Evolutionary conservation across 371 early-diverging fungal species (phyloP).

Genomic region (Parasitella parasitica): DNA sequence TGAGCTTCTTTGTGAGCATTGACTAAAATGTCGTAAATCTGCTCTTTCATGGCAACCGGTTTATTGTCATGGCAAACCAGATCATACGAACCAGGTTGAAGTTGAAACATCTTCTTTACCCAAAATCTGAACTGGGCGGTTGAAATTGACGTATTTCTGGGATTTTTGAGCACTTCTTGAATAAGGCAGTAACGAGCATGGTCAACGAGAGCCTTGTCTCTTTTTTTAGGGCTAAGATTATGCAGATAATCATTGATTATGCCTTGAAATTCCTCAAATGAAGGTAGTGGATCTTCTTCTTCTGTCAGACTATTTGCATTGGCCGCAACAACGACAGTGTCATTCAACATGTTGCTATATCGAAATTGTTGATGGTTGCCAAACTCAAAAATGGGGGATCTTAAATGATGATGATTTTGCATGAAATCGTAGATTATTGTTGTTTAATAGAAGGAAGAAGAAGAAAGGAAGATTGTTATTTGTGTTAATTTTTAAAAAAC

Average conservation of each 20-base stretch:
- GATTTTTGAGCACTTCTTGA: constrained; percentile 39
- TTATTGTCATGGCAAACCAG: constrained; percentile 40
- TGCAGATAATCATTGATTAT: constrained; percentile 30
- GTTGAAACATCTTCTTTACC: constrained; percentile 50
- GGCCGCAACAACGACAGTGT: background rate
- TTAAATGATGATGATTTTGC: constrained; percentile 1
- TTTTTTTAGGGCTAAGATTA: constrained; percentile 41
- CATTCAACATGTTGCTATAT: background rate
- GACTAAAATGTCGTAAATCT: constrained; percentile 41
- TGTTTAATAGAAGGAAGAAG: background rate
- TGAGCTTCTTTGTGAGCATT: constrained; percentile 44
- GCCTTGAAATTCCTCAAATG: constrained; percentile 12
- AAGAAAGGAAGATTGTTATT: background rate
- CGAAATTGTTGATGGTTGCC: background rate
- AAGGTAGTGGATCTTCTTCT: constrained; percentile 11
- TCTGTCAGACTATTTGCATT: background rate
- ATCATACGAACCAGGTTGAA: constrained; percentile 21
- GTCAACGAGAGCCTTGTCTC: constrained; percentile 44
- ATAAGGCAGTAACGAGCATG: constrained; percentile 42
- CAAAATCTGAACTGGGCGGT: constrained; percentile 50
- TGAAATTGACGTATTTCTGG: constrained; percentile 44
- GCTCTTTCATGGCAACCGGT: constrained; percentile 42
- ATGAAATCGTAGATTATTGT: background rate
- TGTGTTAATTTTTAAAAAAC: background rate
- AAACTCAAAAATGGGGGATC: background rate